Conservation (phyloP, 768 basidiomycete species). For the Nidula microcarpa region DNA sequence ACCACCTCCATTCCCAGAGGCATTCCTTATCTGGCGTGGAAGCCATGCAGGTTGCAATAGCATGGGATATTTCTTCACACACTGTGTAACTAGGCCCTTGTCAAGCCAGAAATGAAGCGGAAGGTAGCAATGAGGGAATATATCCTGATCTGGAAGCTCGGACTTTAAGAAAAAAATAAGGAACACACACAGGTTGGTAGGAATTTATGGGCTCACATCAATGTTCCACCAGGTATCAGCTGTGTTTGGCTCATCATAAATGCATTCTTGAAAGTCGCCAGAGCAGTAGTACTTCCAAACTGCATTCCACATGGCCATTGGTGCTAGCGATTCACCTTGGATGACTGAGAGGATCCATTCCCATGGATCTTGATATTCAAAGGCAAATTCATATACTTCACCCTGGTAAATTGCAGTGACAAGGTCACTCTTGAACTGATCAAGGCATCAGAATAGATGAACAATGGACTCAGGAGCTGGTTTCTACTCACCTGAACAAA, state of each 20-base stretch:
- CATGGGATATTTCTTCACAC: constrained; percentile 22
- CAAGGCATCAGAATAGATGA: neutral
- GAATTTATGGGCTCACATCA: constrained; percentile 20
- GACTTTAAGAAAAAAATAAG: constrained; percentile 4
- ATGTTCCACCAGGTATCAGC: constrained; percentile 23
- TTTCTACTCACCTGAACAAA: constrained; percentile 10
- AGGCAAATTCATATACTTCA: constrained; percentile 9
- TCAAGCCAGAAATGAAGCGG: constrained; percentile 26
- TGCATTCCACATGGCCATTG: constrained; percentile 12
- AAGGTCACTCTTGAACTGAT: constrained; percentile 12
- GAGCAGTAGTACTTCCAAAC: constrained; percentile 18
- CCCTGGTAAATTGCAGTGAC: constrained; percentile 12
- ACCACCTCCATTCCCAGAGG: constrained; percentile 28
- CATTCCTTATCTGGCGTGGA: constrained; percentile 21
- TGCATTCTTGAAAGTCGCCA: constrained; percentile 7
- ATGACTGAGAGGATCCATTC: constrained; percentile 16
- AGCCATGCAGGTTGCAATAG: constrained; percentile 18
- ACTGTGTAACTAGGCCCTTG: constrained; percentile 20
- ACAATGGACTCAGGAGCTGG: neutral
- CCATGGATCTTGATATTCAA: constrained; percentile 25
- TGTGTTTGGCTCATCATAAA: constrained; percentile 23
- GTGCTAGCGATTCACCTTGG: constrained; percentile 13
- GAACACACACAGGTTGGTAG: no score
- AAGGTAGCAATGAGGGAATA: constrained; percentile 17
- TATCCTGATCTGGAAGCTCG: constrained; percentile 12